Evolutionary conservation across 345 rosid species (phyloP), one percentile per base, ranked within the genome.

Genomic region (Brassica carinata): DNA sequence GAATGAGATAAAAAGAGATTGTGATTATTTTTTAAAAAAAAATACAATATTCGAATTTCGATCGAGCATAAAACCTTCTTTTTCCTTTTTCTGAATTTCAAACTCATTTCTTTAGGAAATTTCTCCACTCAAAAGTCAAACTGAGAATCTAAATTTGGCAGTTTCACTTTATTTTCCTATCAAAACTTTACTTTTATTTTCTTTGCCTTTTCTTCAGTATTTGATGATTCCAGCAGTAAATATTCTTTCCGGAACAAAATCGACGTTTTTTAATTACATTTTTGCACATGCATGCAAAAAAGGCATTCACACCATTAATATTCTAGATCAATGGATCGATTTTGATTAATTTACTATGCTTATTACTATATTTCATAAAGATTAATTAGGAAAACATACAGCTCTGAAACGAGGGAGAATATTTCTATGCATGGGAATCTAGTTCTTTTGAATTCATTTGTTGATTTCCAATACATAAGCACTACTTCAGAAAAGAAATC

Each of bases 381-480:
- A 61, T 23, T 48, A 11, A 11, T 43, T 43, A 59, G 5, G 31
- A 61, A 11, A 64, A 43, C 11, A 31, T 31, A 31, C 15, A 48
- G 55, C 68, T 64, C 19, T 30, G 19, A 64, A 64, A 64, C 38
- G 18, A 14, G 40, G n/a, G 67, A n/a, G 17, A 48, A 4, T 48
- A 48, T 48, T 48, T 14, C 8, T 31, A 64, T 34, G 51, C 55
- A 14, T 48, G 15, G 15, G 79, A 34, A 80, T 80, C 79, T 36
- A 62, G 55, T 75, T 80, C 75, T 80, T 23, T 68, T 3, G 51
- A 69, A 74, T 53, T 51, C 6, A 31, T 23, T 19, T 18, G 76
- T 69, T 69, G 67, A 75, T 69, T 62, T 74, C 45, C 75, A 26
- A 61, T 74, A 69, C 79, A 68, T 45, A 68, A 58, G 78, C 79